Evolutionary conservation across 2,329 filamentous ascomycete genomes (phyloP), one percentile per base, ranked within the genome.

Genomic region (Fusarium marasasianum): DNA sequence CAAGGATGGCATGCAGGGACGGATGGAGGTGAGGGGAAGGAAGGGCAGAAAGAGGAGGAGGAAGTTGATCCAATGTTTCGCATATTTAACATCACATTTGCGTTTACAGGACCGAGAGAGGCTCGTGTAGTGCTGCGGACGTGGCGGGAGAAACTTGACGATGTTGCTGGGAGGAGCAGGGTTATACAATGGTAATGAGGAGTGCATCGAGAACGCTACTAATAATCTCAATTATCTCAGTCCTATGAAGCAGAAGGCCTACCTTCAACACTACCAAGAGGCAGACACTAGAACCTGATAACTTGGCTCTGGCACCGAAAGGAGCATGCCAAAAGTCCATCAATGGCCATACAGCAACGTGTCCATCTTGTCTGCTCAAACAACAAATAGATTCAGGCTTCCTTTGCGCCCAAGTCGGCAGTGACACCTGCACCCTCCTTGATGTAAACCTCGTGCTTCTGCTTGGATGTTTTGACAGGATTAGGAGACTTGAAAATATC

Each of bases 81-180:
- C 5, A 69, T 72, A 17, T 72, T 45, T 7, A 72, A 55, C 7
- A 64, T 72, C 17, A 72, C 54, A 2, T 55, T 72, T 17, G 26
- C n/a, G 2, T 53, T 72, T 31, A 48, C 37, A 3, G 63, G 54
- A 10, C 43, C 8, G 2, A 72, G 69, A 29, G 48, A 59, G 22
- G 70, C 63, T 1, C 40, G 29, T 15, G 20, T 60, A 6, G 43
- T 62, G 4, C 24, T 72, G 3, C 22, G 41, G 17, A 72, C 70
- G 4, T 72, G 70, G 70, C 15, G 31, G 1, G 70, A 71, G 41
- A 66, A 66, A 17, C 35, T 66, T 7, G 15, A 56, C 3, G 14
- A 48, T 1, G 1, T 48, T 6, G 10, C 59, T 13, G 63, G 63
- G 12, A 59, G 29, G 11, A n/a, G 0, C 1, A 47, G 18, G 15